Conservation (phyloP, 1,139 yeast species). For the Sugiyamaella paludigena region DNA sequence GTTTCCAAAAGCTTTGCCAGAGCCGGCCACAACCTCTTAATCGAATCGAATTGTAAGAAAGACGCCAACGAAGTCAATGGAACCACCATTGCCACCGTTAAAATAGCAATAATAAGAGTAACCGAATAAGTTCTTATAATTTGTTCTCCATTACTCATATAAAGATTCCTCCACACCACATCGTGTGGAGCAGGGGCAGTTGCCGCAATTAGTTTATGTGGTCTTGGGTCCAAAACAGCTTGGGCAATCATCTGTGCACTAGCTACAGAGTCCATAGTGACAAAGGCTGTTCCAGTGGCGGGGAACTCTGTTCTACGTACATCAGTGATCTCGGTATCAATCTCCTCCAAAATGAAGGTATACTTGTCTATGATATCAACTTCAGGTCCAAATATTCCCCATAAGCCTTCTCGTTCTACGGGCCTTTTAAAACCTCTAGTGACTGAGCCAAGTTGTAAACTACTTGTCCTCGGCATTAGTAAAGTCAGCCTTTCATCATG, state of each 20-base stretch:
- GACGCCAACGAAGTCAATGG: slow-evolving; percentile 70
- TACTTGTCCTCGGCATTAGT: slow-evolving; percentile 14
- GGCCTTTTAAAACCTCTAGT: slow-evolving; percentile 40
- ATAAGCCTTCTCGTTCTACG: slow-evolving; percentile 42
- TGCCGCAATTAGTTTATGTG: slow-evolving; percentile 65
- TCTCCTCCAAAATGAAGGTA: slow-evolving; percentile 51
- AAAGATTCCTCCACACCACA: slow-evolving; percentile 74
- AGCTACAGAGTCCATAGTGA: slow-evolving; percentile 82
- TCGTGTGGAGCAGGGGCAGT: slow-evolving; percentile 90
- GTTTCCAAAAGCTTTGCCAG: slow-evolving; percentile 61
- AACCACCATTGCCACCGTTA: slow-evolving; percentile 64
- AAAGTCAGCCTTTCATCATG: slow-evolving; percentile 12
- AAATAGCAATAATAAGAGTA: slow-evolving; percentile 59
- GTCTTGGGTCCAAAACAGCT: slow-evolving; percentile 77
- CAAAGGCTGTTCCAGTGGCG: slow-evolving; percentile 59
- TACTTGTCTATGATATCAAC: slow-evolving; percentile 67
- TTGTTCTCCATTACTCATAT: slow-evolving; percentile 57
- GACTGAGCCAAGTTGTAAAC: slow-evolving; percentile 15
- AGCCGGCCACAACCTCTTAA: slow-evolving; percentile 68
- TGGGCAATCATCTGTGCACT: slow-evolving; percentile 91
- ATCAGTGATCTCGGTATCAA: slow-evolving; percentile 59
- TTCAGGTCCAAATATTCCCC: slow-evolving; percentile 54
- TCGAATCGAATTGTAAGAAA: slow-evolving; percentile 64
- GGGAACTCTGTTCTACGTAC: slow-evolving; percentile 36
- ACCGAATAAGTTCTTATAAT: slow-evolving; percentile 59